phyloP scores from a whole-genome alignment of 345 rosid genomes.

The Mallotus nudiflorus region DNA sequence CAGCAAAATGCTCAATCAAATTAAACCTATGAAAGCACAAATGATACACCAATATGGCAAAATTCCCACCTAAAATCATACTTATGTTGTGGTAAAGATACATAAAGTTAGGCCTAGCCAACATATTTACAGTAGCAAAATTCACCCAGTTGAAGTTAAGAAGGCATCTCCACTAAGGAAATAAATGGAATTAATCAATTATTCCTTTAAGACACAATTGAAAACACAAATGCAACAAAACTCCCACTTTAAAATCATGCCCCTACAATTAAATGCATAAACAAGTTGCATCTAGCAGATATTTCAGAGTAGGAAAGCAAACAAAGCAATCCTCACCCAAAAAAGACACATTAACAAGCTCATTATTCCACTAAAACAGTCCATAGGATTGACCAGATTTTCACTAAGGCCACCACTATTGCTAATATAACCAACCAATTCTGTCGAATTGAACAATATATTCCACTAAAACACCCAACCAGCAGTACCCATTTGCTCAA shows the following conservation, averaged over 20 bases:
- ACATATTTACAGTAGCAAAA: too few relatives aligned
- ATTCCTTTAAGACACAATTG: too few relatives aligned
- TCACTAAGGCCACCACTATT: background rate
- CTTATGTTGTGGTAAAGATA: background rate
- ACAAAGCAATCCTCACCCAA: background rate
- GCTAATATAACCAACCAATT: background rate
- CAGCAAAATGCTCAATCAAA: background rate
- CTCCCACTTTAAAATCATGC: too few relatives aligned
- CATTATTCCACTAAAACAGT: background rate
- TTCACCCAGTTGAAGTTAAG: too few relatives aligned
- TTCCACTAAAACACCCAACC: background rate
- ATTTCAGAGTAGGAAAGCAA: slow-evolving; percentile 2
- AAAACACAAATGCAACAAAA: too few relatives aligned
- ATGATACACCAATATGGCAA: background rate
- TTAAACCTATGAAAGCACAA: background rate
- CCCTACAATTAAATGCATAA: background rate
- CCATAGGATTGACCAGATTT: background rate
- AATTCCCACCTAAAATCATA: background rate
- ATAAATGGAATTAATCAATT: too few relatives aligned
- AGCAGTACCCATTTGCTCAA: too few relatives aligned
- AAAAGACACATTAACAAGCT: background rate
- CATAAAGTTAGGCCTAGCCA: too few relatives aligned
- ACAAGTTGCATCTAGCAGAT: background rate
- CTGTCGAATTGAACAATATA: background rate
- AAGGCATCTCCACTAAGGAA: too few relatives aligned